phyloP scores from a whole-genome alignment of 805 yeast genomes.

The Metschnikowia peoriensis region DNA sequence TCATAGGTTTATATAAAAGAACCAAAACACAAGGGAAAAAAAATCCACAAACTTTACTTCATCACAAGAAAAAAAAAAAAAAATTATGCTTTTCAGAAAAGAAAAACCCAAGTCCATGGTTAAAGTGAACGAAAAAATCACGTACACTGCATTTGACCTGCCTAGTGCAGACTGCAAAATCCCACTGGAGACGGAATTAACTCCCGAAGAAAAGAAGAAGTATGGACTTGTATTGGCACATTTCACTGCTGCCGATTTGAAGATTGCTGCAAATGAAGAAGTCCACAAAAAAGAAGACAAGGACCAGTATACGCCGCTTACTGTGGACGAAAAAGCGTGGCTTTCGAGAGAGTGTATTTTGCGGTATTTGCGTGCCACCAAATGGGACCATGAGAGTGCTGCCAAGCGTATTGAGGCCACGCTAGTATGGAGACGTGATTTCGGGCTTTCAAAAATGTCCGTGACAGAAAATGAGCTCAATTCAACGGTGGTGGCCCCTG shows the following conservation, averaged over 20 bases:
- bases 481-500: constrained; percentile 54
- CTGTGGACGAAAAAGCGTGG: constrained; percentile 78
- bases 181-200: constrained; percentile 52
- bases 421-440: constrained; percentile 90
- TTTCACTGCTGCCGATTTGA: constrained; percentile 53
- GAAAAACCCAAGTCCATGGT: constrained; percentile 4
- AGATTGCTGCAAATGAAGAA: constrained; percentile 51
- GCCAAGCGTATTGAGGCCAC: constrained; percentile 73
- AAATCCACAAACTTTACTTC: neutral
- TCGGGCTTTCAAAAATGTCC: constrained; percentile 53
- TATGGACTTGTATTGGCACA: constrained; percentile 62
- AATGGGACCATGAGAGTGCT: constrained; percentile 76
- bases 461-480: constrained; percentile 51
- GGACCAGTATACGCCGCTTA: constrained; percentile 27
- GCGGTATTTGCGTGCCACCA: constrained; percentile 90
- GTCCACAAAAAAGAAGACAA: constrained; percentile 39
- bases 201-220: constrained; percentile 54
- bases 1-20: no score
- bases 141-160: constrained; percentile 49
- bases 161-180: constrained; percentile 49
- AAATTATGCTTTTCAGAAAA: neutral
- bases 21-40: no score
- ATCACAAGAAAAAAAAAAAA: no score
- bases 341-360: constrained; percentile 86
- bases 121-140: constrained; percentile 18